Base-by-base conservation (phyloP, 306 rosid genomes). In the Cucurbita moschata region DNA sequence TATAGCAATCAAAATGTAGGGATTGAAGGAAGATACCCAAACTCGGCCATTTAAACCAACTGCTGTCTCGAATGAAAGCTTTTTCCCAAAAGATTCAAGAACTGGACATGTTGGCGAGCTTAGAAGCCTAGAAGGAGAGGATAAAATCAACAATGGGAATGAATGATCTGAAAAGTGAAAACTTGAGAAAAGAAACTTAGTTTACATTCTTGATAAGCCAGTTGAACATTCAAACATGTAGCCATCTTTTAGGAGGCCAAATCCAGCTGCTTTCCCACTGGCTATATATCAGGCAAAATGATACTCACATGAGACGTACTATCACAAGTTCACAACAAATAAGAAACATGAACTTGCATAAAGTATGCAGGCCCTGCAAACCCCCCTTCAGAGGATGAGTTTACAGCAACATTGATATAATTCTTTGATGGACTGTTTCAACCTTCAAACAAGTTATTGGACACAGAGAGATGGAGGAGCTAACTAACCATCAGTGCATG, bases 11-110 rank as follows among this genome's bases (percentile, higher is more conserved):
- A 42, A 23, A 63, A 40, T 14, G 0, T 63, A 52, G 56, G 70
- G 58, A 61, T 71, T 51, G 19, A 12, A 51, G 69, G 52, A 68
- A 50, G 53, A 46, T 86, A 90, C 97, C 97, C 97, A 94, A 84
- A 86, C 98, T 60, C 97, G 97, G 65, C 96, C 95, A 71, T 94
- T 94, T 66, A 90, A 76, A 72, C 98, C 97, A 77, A 84, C 81
- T 64, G 96, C 97, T 62, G 83, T 89, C 83, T 94, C 97, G 58
- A 90, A 90, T 38, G 98, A 90, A 80, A 90, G 67, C 78, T 90
- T 90, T 91, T 87, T 90, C 86, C 97, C 98, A n/a, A 94, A 77
- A 30, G 78, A 86, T 13, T 81, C 96, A 47, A 94, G 96, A 73
- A 89, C 88, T 0, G 97, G 92, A 87, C 92, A 86, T 40, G 91